Base-by-base conservation (phyloP, 805 yeast species). In the Suhomyces kilbournensis region DNA sequence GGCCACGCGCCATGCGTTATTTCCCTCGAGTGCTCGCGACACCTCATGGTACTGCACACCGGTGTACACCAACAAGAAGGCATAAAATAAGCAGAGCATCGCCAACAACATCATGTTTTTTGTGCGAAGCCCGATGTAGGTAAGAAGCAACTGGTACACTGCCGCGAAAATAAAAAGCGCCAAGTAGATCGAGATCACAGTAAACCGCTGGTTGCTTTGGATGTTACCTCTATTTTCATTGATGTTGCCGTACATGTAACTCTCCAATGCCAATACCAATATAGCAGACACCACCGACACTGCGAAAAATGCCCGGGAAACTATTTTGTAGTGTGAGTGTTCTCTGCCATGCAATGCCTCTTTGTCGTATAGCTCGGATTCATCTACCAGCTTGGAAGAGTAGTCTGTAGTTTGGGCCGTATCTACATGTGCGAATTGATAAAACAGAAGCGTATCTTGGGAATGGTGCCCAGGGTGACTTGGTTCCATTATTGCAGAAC, bases 161-260 rank as follows among this genome's bases (percentile, higher is more conserved):
- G 69, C 75, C 4, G 80, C 79, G 58, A 79, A 78, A 34, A 77
- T 74, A 58, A 77, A 77, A n/a, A 78, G 64, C 1, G 82, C 77
- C 51, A 79, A 60, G 57, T 70, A 78, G 17, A 78, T 76, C 39
- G 72, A 64, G 52, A 73, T 56, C 54, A 73, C 67, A 39, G 63
- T 54, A 47, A 65, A 69, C 30, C 57, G 50, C 4, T 34, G 47
- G 48, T 62, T 51, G 46, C 53, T 56, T 20, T 63, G 53, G 43
- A 64, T 53, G 20, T 51, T 49, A 28, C 54, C 44, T 53, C 67
- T 60, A 55, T 75, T 73, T n/a, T 62, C 53, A 48, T 71, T 68
- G 48, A 71, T 71, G 7, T 69, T 71, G 0, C 73, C 75, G 53
- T 70, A 76, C 58, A 76, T 63, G 58, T 71, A 73, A 3, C 62